Evolutionary conservation across 176 grass and related monocot genomes (phyloP), one percentile per base, ranked within the genome.

Genomic region (Thinopyrum elongatum): DNA sequence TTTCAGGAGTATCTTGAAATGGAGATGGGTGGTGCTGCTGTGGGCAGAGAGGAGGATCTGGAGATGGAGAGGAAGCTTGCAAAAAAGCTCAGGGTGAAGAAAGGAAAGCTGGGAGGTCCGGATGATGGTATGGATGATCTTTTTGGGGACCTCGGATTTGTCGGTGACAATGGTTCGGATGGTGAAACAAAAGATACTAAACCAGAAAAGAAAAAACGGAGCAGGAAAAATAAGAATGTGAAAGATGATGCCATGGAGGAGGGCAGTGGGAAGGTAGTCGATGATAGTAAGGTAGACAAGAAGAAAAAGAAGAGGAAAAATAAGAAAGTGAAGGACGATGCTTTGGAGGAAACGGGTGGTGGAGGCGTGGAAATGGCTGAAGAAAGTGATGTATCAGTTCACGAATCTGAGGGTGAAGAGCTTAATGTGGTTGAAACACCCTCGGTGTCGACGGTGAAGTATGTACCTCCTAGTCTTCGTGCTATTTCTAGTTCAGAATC

Each of bases 31-130:
- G 79, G 71, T 64, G 75, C 75, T 64, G 75, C 75, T 73, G 87
- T 68, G 39, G 84, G 69, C 19, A 90, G 78, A 65, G 86, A 94
- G 33, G 90, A 93, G 41, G 97, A 96, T 88, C 79, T 90, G 22
- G 84, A 92, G 81, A 72, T 88, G 67, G 94, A 99, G 84, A 99
- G 83, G 64, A 94, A 57, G 77, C 97, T 99, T 13, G 88, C 86
- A 2, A 96, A 96, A 82, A 99, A 90, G 82, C 94, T 99, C 67
- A 94, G 88, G 83, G 88, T 96, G 89, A 96, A 94, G 71, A 92
- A 92, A 71, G 87, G 94, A n/a, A 96, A 95, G 72, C 27, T 95
- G 78, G 84, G 80, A 15, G 94, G 94, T 22, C 89, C 87, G 6
- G 80, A 90, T 84, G 97, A 99, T 59, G 94, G 94, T 34, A 89